Conservation (phyloP, 1,284 basidiomycete species). For the Tilletia indica region DNA sequence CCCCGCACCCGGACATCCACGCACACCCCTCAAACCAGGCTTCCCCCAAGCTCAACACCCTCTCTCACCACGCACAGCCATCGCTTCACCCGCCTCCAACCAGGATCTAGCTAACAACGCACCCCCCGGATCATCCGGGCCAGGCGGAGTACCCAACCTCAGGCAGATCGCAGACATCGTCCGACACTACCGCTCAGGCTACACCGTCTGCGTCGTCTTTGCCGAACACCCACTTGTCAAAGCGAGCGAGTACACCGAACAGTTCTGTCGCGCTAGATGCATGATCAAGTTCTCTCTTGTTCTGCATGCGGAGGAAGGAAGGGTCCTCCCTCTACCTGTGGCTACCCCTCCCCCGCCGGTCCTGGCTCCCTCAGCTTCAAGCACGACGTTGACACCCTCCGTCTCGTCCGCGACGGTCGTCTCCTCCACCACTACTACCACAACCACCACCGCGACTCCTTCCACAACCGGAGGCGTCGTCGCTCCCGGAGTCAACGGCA, state of each 20-base stretch:
- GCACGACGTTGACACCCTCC: not conserved
- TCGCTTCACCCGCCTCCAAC: slow-evolving; percentile 1
- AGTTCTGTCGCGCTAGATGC: slow-evolving; percentile 82
- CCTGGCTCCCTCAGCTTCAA: not conserved
- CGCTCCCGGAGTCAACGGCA: slow-evolving; percentile 23
- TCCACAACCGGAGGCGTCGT: slow-evolving; percentile 14
- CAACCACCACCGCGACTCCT: slow-evolving; percentile 1
- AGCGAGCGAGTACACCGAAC: slow-evolving; percentile 73
- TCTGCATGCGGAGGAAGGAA: slow-evolving; percentile 79
- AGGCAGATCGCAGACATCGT: slow-evolving; percentile 58
- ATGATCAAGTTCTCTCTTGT: slow-evolving; percentile 92
- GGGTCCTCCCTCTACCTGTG: slow-evolving; percentile 81
- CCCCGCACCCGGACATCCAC: not conserved
- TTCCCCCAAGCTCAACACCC: not conserved
- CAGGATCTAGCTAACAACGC: not conserved
- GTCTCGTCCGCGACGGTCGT: slow-evolving; percentile 33
- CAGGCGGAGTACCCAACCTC: slow-evolving; percentile 36
- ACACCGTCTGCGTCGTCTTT: slow-evolving; percentile 42
- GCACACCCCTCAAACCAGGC: slow-evolving; percentile 11
- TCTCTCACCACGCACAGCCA: slow-evolving; percentile 11
- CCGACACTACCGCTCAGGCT: slow-evolving; percentile 46
- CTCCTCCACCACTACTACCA: not conserved
- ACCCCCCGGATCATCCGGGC: not conserved
- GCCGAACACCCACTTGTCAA: slow-evolving; percentile 68
- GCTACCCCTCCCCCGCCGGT: slow-evolving; percentile 63